Percentiles rank a stretch among this genome's conserved stretches.
These are phyloP conservation scores for Blastocystis hominis DNA, from an alignment of 352 stramenopile genomes.

Conservation along the genomic window DNA sequence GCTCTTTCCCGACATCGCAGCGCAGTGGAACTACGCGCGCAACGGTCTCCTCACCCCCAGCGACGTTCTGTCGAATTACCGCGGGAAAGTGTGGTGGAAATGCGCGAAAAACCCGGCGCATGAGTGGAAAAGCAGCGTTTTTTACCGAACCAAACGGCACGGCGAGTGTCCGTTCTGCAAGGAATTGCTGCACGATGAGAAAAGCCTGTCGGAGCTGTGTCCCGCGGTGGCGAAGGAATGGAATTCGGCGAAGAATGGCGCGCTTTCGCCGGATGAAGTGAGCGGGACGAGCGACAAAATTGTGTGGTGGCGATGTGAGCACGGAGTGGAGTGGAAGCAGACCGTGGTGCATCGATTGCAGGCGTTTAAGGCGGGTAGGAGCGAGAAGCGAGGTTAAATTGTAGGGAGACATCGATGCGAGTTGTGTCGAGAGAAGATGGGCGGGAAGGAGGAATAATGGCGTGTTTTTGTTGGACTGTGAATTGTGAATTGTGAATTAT, in stretches of 20 bases:
- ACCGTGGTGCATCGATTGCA: not conserved
- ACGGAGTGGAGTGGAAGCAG: slow-evolving; percentile 47
- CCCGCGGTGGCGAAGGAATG: not conserved
- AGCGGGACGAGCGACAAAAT: not conserved
- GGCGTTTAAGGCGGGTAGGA: not conserved
- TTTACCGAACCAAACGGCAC: not conserved
- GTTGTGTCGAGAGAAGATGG: not conserved
- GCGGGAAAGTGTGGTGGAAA: slow-evolving; percentile 35
- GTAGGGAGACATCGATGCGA: slow-evolving; percentile 14
- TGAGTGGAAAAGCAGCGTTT: slow-evolving; percentile 11
- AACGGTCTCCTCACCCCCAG: not conserved
- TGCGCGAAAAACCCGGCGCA: not conserved
- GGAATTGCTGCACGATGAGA: not conserved
- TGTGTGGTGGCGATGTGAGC: slow-evolving; percentile 42
- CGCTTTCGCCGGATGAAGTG: not conserved
- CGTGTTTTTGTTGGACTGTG: too few species aligned
- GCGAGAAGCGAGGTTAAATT: not conserved
- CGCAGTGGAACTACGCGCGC: slow-evolving; percentile 1
- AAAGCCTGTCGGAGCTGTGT: not conserved
- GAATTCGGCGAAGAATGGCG: slow-evolving; percentile 26
- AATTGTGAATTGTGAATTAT: not conserved
- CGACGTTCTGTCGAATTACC: not conserved
- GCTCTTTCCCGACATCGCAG: not conserved
- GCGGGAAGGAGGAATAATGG: not conserved
- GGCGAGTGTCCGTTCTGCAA: not conserved